These are phyloP conservation scores for Phytophthora sp. DNA, from an alignment of 352 stramenopile species.

Conservation along the genomic window DNA sequence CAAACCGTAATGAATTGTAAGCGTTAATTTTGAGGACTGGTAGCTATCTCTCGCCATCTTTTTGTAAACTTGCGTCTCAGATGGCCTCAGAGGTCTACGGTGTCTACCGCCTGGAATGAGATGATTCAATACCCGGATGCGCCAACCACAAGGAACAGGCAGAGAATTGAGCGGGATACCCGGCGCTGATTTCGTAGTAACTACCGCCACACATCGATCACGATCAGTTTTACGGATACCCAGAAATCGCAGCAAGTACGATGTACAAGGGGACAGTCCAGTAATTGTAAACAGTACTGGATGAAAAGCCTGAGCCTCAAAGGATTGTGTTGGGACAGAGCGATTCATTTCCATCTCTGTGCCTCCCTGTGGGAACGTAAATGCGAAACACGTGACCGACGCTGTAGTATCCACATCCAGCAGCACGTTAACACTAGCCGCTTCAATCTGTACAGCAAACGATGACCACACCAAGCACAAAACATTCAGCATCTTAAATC, in stretches of 20 bases:
- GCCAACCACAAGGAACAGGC: constrained; percentile 6
- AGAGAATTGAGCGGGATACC: background rate
- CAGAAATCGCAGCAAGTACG: constrained; percentile 51
- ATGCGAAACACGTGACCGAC: constrained; percentile 46
- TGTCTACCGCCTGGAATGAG: background rate
- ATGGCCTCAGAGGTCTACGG: background rate
- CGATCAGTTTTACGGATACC: constrained; percentile 44
- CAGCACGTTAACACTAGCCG: constrained; percentile 34
- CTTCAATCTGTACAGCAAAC: constrained; percentile 24
- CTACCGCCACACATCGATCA: constrained; percentile 36
- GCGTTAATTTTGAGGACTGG: constrained; percentile 1
- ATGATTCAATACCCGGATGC: constrained; percentile 27
- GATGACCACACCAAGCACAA: background rate
- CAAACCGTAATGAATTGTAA: constrained; percentile 36
- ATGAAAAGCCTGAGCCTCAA: constrained; percentile 20
- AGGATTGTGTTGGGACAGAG: constrained; percentile 4
- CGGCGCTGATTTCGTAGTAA: constrained; percentile 20
- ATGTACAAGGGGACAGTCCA: constrained; percentile 32
- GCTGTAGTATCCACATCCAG: constrained; percentile 44
- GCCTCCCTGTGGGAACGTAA: constrained; percentile 15
- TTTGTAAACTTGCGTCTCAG: constrained; percentile 24
- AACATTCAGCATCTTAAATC: background rate
- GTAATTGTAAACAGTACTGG: constrained; percentile 28
- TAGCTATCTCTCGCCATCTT: constrained; percentile 23
- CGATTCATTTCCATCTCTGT: background rate